Evolutionary conservation across 495 filamentous ascomycete species (phyloP).

Genomic region (Glutinoglossum americanum): DNA sequence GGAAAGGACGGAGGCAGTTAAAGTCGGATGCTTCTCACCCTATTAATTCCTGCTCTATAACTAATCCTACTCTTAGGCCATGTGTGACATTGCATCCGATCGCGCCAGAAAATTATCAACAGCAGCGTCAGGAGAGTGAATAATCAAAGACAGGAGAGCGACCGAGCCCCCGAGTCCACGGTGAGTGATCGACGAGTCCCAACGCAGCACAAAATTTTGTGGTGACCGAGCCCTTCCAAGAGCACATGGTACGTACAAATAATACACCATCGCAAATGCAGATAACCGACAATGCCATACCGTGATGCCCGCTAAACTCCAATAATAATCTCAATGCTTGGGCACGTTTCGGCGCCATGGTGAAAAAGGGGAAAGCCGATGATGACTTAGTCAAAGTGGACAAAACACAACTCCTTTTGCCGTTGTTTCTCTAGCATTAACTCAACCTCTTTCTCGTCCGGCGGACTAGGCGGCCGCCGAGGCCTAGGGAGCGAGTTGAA

Average conservation of each 20-base stretch:
- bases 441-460: slow-evolving; percentile 11
- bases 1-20: slow-evolving; percentile 56
- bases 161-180: background rate
- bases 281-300: background rate
- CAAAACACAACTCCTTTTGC: slow-evolving; percentile 15
- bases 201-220: background rate
- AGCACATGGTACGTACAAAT: background rate
- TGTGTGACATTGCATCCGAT: slow-evolving; percentile 52
- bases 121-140: background rate
- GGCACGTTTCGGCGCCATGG: background rate
- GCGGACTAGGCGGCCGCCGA: slow-evolving; percentile 9
- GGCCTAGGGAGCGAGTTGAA: background rate
- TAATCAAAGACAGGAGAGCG: background rate
- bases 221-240: background rate
- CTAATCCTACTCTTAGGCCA: slow-evolving; percentile 25
- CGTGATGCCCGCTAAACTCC: background rate
- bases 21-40: slow-evolving; percentile 27
- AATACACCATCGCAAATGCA: background rate
- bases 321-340: background rate
- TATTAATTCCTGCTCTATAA: background rate
- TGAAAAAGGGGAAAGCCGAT: background rate
- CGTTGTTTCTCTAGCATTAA: slow-evolving; percentile 15
- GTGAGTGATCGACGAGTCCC: background rate
- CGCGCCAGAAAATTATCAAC: slow-evolving; percentile 27
- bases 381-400: slow-evolving; percentile 1